Percentiles rank a stretch among this genome's conserved stretches.
phyloP scores from a whole-genome alignment of 2,329 filamentous ascomycete genomes.

The Paracoccidioides brasiliensis region DNA sequence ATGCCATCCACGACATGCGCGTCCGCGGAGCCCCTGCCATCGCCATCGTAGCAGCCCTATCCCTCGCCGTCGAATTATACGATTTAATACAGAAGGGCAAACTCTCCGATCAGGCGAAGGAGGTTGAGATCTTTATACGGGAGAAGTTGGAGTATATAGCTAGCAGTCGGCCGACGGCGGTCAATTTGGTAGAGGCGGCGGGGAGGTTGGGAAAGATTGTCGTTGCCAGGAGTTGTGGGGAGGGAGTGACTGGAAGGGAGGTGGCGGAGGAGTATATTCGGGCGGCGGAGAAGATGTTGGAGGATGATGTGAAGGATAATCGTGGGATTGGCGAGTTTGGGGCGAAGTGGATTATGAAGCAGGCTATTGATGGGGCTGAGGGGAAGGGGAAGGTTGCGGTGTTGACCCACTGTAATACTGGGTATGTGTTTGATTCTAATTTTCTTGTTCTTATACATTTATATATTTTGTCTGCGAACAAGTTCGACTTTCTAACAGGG shows the following conservation, averaged over 20 bases:
- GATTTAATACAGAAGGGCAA: slow-evolving; percentile 26
- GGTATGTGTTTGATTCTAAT: slow-evolving; percentile 36
- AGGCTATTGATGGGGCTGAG: slow-evolving; percentile 38
- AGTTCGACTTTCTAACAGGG: neutral
- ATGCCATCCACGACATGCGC: slow-evolving; percentile 54
- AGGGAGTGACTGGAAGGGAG: slow-evolving; percentile 26
- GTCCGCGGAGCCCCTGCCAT: slow-evolving; percentile 76
- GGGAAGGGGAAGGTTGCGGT: slow-evolving; percentile 53
- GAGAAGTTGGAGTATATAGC: slow-evolving; percentile 74
- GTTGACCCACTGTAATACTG: slow-evolving; percentile 95
- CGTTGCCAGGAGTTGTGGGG: slow-evolving; percentile 28
- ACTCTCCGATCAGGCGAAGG: slow-evolving; percentile 41
- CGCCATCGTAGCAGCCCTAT: slow-evolving; percentile 88
- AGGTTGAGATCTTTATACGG: slow-evolving; percentile 55
- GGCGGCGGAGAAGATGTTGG: slow-evolving; percentile 74
- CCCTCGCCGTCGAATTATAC: slow-evolving; percentile 71
- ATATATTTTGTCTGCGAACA: neutral
- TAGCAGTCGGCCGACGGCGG: slow-evolving; percentile 80
- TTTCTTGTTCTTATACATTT: slow-evolving; percentile 4
- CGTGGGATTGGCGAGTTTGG: slow-evolving; percentile 71
- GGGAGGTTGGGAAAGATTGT: slow-evolving; percentile 59
- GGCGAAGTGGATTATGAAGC: slow-evolving; percentile 64
- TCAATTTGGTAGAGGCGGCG: slow-evolving; percentile 86
- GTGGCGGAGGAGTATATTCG: slow-evolving; percentile 60
- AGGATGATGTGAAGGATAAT: slow-evolving; percentile 79